Percentiles rank a stretch among this genome's conserved stretches.
phyloP scores from a whole-genome alignment of 306 rosid species.

The Malus orientalis region DNA sequence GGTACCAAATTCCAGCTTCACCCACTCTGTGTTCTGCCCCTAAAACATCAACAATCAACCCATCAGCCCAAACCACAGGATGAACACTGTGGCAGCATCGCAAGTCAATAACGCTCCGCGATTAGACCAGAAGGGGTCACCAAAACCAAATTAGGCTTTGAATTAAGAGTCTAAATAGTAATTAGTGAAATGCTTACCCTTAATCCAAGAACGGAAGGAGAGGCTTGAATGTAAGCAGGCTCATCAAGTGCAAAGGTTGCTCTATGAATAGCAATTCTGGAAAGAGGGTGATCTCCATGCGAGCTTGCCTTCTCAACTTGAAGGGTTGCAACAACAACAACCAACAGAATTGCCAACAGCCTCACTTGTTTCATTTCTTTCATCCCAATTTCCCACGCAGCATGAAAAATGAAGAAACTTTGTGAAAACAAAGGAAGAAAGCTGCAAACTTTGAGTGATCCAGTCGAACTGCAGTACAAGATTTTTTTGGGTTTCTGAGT shows the following conservation, averaged over 20 bases:
- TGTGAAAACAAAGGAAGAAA: no score
- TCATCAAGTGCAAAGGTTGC: constrained; percentile 41
- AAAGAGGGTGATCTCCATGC: background rate
- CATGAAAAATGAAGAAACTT: no score
- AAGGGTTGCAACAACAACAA: background rate
- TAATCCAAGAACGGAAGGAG: constrained; percentile 46
- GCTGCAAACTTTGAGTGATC: no score
- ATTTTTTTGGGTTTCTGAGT: no score
- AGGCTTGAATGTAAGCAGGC: constrained; percentile 42
- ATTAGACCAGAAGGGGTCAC: no score
- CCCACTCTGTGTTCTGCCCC: constrained; percentile 69
- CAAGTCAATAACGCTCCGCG: no score
- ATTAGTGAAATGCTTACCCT: constrained; percentile 33
- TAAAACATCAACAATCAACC: constrained; percentile 2
- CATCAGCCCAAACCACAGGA: background rate
- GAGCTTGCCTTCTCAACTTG: background rate
- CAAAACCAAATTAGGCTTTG: background rate
- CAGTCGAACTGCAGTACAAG: no score
- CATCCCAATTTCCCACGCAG: no score
- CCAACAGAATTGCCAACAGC: background rate
- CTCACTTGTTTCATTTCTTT: no score
- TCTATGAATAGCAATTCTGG: constrained; percentile 33
- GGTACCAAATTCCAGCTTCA: constrained; percentile 42
- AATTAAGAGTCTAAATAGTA: background rate
- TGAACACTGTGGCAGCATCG: no score